phyloP scores from a whole-genome alignment of 495 filamentous ascomycete species.

The Hypoxylon trugodes region DNA sequence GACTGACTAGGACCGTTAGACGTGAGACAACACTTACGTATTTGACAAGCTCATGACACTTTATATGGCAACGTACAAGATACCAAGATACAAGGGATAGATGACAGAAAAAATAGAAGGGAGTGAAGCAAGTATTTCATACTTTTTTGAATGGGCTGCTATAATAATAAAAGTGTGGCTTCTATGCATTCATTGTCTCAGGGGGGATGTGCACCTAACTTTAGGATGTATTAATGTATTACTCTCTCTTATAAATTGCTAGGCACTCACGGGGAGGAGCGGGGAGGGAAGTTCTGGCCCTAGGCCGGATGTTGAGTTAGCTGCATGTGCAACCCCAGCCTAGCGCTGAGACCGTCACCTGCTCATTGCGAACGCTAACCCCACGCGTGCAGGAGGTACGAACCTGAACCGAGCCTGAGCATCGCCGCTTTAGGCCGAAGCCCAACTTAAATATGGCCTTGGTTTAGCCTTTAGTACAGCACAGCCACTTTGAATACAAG shows the following conservation, averaged over 20 bases:
- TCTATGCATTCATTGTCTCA: no score
- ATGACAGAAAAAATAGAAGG: not conserved
- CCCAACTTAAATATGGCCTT: no score
- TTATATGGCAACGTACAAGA: not conserved
- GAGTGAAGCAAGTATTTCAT: no score
- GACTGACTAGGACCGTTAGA: not conserved
- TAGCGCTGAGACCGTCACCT: slow-evolving; percentile 35
- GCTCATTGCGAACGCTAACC: slow-evolving; percentile 21
- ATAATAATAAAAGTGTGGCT: no score
- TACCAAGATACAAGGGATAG: not conserved
- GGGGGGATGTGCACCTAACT: not conserved
- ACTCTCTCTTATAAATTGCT: not conserved
- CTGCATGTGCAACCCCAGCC: slow-evolving; percentile 31
- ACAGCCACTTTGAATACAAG: no score
- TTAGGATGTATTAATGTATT: slow-evolving; percentile 1
- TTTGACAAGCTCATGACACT: slow-evolving; percentile 20
- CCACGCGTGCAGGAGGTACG: not conserved
- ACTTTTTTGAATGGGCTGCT: no score
- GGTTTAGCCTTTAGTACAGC: no score
- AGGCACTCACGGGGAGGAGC: slow-evolving; percentile 2
- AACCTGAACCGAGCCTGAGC: no score
- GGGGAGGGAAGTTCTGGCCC: slow-evolving; percentile 13
- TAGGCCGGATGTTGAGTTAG: slow-evolving; percentile 22
- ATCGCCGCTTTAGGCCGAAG: no score
- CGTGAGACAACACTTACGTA: slow-evolving; percentile 25